Percentiles rank a stretch among this genome's conserved stretches.
Conservation (phyloP, 345 rosid genomes). For the Populus davidiana region DNA sequence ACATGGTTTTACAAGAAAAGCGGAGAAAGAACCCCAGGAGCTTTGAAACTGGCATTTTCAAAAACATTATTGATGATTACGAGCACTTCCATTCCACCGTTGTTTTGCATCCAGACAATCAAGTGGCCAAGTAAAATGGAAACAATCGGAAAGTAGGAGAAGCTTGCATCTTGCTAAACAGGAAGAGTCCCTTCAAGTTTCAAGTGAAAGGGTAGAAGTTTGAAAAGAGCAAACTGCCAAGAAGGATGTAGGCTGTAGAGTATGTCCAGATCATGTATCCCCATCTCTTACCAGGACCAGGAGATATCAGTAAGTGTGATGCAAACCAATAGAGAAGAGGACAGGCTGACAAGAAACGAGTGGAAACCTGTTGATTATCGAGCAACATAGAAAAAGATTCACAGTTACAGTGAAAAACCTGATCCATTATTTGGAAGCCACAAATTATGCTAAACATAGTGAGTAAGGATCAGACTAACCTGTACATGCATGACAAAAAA, state of each 20-base stretch:
- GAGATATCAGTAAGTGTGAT: conserved; percentile 40
- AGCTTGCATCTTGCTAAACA: neutral
- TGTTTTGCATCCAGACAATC: neutral
- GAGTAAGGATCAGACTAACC: conserved; percentile 38
- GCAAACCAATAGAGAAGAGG: conserved; percentile 92
- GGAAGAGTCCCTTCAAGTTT: neutral
- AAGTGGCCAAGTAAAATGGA: neutral
- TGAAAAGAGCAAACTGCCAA: conserved; percentile 77
- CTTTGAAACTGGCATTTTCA: neutral
- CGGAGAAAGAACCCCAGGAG: neutral
- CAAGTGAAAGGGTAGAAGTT: conserved; percentile 92
- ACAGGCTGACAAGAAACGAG: conserved; percentile 86
- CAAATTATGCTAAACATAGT: neutral
- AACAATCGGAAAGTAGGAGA: neutral
- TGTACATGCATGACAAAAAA: conserved; percentile 90
- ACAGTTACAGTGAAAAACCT: neutral
- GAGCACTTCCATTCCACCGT: neutral
- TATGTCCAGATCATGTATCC: conserved; percentile 68
- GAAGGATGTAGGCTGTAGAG: conserved; percentile 68
- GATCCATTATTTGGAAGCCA: conserved; percentile 3
- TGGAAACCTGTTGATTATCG: conserved; percentile 59
- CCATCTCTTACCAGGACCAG: conserved; percentile 42
- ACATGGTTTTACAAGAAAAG: neutral
- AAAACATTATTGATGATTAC: neutral
- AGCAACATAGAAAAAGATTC: neutral